phyloP scores from a whole-genome alignment of 225 moss, liverwort and hornwort genomes.

The Pseudoscleropodium purum region DNA sequence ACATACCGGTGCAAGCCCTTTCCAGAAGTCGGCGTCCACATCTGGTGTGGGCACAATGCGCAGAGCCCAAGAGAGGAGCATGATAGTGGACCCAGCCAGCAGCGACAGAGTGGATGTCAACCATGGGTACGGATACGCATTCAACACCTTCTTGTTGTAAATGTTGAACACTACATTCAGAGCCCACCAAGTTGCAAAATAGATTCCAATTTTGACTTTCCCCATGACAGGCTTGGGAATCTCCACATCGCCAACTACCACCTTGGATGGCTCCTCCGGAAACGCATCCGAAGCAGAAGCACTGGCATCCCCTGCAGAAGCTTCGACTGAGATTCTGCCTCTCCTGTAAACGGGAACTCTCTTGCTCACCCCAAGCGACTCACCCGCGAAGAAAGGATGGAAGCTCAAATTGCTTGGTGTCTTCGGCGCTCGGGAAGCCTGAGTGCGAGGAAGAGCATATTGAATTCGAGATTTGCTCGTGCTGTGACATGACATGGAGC shows the following conservation, averaged over 20 bases:
- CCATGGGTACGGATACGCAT: conserved; percentile 86
- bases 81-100: conserved; percentile 71
- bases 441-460: not conserved
- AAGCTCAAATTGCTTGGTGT: conserved; percentile 2
- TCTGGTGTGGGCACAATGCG: conserved; percentile 77
- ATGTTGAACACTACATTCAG: conserved; percentile 95
- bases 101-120: conserved; percentile 82
- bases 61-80: conserved; percentile 69
- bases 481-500: conserved; percentile 1
- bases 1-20: conserved; percentile 84
- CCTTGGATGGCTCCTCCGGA: not conserved
- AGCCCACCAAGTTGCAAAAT: conserved; percentile 83
- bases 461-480: not conserved
- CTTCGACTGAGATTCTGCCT: conserved; percentile 18
- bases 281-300: conserved; percentile 17
- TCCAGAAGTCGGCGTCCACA: conserved; percentile 81
- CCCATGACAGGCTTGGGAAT: conserved; percentile 30
- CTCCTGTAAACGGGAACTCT: not conserved
- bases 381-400: conserved; percentile 19
- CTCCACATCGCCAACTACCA: not conserved
- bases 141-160: conserved; percentile 98
- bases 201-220: conserved; percentile 64
- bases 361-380: conserved; percentile 15
- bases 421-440: not conserved
- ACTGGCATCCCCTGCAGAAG: conserved; percentile 3